These are phyloP conservation scores for Thielaviopsis ethacetica DNA, from an alignment of 2,329 filamentous ascomycete species.

Conservation along the genomic window DNA sequence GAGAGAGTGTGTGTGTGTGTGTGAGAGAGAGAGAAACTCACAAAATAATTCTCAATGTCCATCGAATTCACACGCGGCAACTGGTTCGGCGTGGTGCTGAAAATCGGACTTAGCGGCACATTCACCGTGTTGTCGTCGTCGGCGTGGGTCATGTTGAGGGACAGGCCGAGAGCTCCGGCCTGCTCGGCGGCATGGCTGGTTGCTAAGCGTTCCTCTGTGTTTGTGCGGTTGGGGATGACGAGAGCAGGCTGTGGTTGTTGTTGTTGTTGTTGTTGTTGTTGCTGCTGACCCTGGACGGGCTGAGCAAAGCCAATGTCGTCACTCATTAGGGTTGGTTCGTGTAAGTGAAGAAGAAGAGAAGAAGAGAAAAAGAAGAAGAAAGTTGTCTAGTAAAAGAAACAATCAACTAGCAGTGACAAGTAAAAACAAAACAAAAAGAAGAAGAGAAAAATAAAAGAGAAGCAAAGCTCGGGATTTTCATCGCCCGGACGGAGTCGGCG, in stretches of 20 bases:
- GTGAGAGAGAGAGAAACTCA: neutral
- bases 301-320: constrained; percentile 9
- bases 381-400: neutral
- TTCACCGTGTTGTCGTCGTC: constrained; percentile 4
- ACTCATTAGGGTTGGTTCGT: neutral
- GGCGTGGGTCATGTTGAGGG: constrained; percentile 8
- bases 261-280: neutral
- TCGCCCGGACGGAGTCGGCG: no score
- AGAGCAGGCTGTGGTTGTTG: neutral
- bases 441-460: neutral
- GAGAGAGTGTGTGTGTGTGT: neutral
- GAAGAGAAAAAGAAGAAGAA: no score
- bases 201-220: constrained; percentile 4
- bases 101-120: constrained; percentile 7
- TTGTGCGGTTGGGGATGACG: constrained; percentile 1
- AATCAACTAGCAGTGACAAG: neutral
- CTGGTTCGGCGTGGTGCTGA: constrained; percentile 10
- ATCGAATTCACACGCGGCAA: constrained; percentile 9
- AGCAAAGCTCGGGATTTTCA: no score
- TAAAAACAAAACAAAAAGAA: neutral
- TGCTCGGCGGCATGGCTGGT: constrained; percentile 7
- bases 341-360: neutral
- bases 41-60: constrained; percentile 14
- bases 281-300: neutral
- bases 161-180: constrained; percentile 7